Evolutionary conservation across 345 rosid species (phyloP), one percentile per base, ranked within the genome.

Genomic region (Theobroma cacao): DNA sequence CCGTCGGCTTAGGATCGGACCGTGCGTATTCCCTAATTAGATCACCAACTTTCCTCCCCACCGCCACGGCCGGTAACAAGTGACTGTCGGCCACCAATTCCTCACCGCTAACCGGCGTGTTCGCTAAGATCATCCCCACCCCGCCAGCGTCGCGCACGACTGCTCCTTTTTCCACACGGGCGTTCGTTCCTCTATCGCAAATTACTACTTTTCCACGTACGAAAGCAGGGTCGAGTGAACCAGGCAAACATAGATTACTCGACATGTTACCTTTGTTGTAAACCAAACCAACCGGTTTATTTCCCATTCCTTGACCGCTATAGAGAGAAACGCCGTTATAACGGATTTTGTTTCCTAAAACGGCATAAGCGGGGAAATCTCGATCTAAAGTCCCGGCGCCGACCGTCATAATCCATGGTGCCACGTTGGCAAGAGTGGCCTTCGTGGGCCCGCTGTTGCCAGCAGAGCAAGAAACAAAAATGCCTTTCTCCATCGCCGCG

Each of bases 361-460:
- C 36, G 0, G 88, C 95, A 64, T 76, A 88, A n/a, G 98, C 98
- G 2, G 94, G 95, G 45, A 95, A 91, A 72, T 92, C 90, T 2
- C 98, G 89, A 81, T 95, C 98, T 47, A 95, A 72, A 5, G 98
- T 93, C 1, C 95, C 92, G 6, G 98, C 98, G 0, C 98, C 98
- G 18, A 95, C 98, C 7, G 98, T 95, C 92, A 92, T 84, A 22
- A 93, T 90, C 98, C 98, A 95, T 0, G 98, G 98, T 5, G 98
- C 98, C 62, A 89, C 96, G 70, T 93, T 95, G 0, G 98, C 91
- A 28, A 95, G 81, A 0, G 94, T 81, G 30, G 88, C 87, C 60
- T 80, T 72, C 0, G 76, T 36, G 0, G 98, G 98, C 41, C 98
- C 98, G 33, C 90, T 84, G 65, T 95, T 95, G 0, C 98, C 98